Base-by-base conservation (phyloP, 1,284 basidiomycete genomes). In the Sanghuangporus baumii region DNA sequence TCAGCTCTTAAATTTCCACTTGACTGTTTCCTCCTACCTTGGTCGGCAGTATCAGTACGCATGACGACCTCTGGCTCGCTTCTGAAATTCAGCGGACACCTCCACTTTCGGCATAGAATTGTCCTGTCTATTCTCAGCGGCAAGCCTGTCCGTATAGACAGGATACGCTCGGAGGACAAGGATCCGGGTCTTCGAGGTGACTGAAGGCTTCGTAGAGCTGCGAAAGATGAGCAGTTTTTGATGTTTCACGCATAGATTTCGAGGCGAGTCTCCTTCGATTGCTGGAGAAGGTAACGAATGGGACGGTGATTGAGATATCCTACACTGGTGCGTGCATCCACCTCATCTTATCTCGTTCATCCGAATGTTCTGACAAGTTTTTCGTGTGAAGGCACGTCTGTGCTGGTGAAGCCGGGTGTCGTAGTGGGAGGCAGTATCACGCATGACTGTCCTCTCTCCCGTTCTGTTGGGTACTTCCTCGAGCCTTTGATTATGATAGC, bases 241-340 rank as follows among this genome's bases (percentile, higher is more conserved):
- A 43, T 34, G 9, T 31, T 56, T 23, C 47, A 51, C n/a, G 34
- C 40, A 3, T 69, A 91, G 96, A 98, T 72, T 97, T 91, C 74
- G 97, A 99, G 78, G 88, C 97, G 60, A 96, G 92, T 70, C 83
- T 98, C 37, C 74, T 99, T 50, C 80, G 97, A 23, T 76, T 99
- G 12, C 71, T 99, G 31, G 96, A 99, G 74, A 95, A 94, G 71
- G 78, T 93, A 1, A 97, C 96, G 3, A 98, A 99, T 80, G 97
- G 97, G 1, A 94, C 93, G 6, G 78, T 93, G 31, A 93, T 99
- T 66, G 97, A 99, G 73, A 99, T 99, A 62, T 96, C 93, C 2
- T 91, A 96, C 18, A 99, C 97, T 12, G 94, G 93, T 93, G 66
- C 64, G 82, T 70, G 41, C 55, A 52, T 8, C n/a, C 41, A 40